Percentiles rank a stretch among this genome's conserved stretches.
These are phyloP conservation scores for Pseudognaphalium luteoalbum DNA, from an alignment of 129 eudicot species.

Conservation along the genomic window DNA sequence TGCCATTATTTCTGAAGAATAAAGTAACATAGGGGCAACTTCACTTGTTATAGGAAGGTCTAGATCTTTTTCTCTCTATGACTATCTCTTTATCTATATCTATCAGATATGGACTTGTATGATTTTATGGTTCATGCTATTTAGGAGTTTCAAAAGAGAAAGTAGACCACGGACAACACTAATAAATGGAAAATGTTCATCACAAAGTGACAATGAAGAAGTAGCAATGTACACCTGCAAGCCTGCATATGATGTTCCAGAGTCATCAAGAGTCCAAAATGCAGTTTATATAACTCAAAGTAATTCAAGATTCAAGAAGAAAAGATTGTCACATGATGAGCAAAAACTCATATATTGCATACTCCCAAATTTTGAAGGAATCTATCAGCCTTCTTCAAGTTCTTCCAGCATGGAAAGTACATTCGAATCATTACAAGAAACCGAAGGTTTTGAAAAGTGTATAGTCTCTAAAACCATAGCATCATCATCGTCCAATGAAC, in stretches of 20 bases:
- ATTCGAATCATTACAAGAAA: constrained; percentile 35
- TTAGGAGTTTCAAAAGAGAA: constrained; percentile 40
- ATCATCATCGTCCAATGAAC: neutral
- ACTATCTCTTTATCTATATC: neutral
- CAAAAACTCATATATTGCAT: constrained; percentile 31
- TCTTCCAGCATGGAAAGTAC: constrained; percentile 37
- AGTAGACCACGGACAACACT: constrained; percentile 18
- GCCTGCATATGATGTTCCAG: constrained; percentile 14
- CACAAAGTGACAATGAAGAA: constrained; percentile 22
- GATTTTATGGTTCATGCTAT: neutral
- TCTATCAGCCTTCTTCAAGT: constrained; percentile 39
- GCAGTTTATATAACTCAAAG: neutral
- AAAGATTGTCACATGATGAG: constrained; percentile 12
- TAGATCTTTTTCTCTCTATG: constrained; percentile 5
- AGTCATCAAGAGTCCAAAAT: constrained; percentile 26
- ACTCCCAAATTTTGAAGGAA: constrained; percentile 42
- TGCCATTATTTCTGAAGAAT: constrained; percentile 37
- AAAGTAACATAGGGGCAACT: constrained; percentile 38
- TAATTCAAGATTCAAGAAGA: constrained; percentile 24
- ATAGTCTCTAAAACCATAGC: neutral
- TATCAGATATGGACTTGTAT: neutral
- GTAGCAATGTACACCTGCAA: constrained; percentile 21
- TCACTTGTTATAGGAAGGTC: constrained; percentile 44
- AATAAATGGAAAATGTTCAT: constrained; percentile 21
- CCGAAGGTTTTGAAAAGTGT: neutral